These are phyloP conservation scores for Aspergillus jensenii DNA, from an alignment of 2,329 filamentous ascomycete genomes.

Conservation along the genomic window DNA sequence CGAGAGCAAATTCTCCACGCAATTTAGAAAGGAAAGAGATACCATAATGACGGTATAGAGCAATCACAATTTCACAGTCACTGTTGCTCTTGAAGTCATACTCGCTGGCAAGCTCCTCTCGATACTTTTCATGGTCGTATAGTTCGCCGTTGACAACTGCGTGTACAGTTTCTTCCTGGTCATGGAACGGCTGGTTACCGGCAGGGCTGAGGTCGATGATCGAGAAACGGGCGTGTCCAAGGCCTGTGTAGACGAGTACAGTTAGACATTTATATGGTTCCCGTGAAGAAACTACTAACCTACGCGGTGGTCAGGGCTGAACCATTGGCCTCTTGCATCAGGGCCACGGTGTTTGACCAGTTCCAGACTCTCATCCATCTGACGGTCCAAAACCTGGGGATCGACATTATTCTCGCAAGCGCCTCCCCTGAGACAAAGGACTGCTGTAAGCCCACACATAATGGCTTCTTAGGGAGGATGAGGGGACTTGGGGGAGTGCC, in stretches of 20 bases:
- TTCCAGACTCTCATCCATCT: constrained; percentile 35
- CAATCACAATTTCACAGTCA: constrained; percentile 56
- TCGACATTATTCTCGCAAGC: neutral
- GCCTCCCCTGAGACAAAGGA: constrained; percentile 4
- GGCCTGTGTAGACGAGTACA: constrained; percentile 27
- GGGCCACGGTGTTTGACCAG: constrained; percentile 48
- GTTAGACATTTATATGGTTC: neutral
- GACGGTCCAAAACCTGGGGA: neutral
- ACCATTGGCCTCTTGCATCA: constrained; percentile 48
- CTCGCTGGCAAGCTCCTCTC: constrained; percentile 35
- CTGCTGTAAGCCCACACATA: constrained; percentile 16
- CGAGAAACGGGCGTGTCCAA: constrained; percentile 53
- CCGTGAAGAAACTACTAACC: constrained; percentile 26
- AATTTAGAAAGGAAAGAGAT: constrained; percentile 47
- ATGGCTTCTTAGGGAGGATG: neutral
- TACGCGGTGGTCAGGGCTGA: constrained; percentile 44
- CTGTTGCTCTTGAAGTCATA: constrained; percentile 49
- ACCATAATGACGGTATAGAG: constrained; percentile 53
- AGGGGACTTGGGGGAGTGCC: neutral
- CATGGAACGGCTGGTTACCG: constrained; percentile 51
- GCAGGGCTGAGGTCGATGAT: constrained; percentile 53
- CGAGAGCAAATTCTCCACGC: constrained; percentile 56
- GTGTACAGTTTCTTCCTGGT: constrained; percentile 44
- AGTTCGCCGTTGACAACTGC: constrained; percentile 62
- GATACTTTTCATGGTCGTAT: constrained; percentile 54